Evolutionary conservation across 1,284 basidiomycete genomes (phyloP).

Genomic region (Tranzscheliella williamsii): DNA sequence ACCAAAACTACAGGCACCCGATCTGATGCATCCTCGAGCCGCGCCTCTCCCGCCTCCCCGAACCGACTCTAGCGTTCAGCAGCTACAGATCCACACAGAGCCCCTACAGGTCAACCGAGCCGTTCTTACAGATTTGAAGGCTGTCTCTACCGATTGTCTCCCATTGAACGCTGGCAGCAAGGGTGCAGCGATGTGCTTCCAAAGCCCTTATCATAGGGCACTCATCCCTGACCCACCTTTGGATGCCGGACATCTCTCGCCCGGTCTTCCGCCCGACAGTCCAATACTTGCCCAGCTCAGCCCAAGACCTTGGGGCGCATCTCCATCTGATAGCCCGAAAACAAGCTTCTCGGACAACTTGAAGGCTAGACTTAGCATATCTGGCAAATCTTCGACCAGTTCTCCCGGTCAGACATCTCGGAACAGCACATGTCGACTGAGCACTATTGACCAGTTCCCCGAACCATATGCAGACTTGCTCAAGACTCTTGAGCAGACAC

Average conservation of each 20-base stretch:
- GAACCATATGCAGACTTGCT: conserved; percentile 9
- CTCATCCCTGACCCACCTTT: conserved; percentile 30
- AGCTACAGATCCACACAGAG: conserved; percentile 12
- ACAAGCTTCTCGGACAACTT: conserved; percentile 23
- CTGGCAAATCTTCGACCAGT: conserved; percentile 31
- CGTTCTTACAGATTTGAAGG: conserved; percentile 13
- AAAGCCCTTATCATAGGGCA: conserved; percentile 30
- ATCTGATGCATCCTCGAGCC: conserved; percentile 28
- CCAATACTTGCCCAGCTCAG: conserved; percentile 32
- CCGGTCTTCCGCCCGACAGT: conserved; percentile 28
- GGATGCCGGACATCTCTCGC: conserved; percentile 18
- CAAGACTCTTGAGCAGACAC: background rate
- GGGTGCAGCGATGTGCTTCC: conserved; percentile 25
- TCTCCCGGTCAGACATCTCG: conserved; percentile 21
- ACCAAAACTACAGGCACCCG: conserved; percentile 17
- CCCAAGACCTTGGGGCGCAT: conserved; percentile 15
- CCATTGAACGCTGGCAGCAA: conserved; percentile 9
- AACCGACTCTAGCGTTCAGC: background rate
- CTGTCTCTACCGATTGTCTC: conserved; percentile 26
- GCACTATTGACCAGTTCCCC: conserved; percentile 22
- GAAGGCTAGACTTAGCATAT: conserved; percentile 27
- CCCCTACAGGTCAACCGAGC: conserved; percentile 15
- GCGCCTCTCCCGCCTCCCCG: conserved; percentile 17
- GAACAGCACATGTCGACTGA: conserved; percentile 19
- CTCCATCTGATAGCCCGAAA: conserved; percentile 21